Evolutionary conservation across 805 yeast genomes (phyloP).

Genomic region (Barnettozyma sp.): DNA sequence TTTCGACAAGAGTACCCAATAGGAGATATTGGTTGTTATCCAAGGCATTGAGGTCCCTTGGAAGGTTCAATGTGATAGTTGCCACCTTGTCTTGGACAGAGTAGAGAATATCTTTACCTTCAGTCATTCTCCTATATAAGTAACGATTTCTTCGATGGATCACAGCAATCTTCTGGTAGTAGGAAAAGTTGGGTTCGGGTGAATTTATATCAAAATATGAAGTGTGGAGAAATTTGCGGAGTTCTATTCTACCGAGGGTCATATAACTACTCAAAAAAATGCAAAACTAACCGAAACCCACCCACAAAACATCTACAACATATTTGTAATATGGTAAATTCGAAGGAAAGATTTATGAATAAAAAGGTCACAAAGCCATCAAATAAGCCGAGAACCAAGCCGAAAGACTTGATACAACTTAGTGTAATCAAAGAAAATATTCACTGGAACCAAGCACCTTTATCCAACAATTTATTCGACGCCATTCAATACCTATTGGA

Average conservation of each 20-base stretch:
- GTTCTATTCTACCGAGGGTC: constrained; percentile 1
- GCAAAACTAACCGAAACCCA: neutral
- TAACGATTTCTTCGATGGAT: neutral
- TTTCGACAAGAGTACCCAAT: constrained; percentile 50
- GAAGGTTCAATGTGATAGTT: constrained; percentile 60
- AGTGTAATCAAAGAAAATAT: neutral
- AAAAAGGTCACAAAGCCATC: neutral
- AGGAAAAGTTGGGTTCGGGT: too few species aligned
- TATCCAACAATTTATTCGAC: neutral
- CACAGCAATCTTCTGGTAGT: too few species aligned
- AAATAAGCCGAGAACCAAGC: constrained; percentile 1
- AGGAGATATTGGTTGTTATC: constrained; percentile 55
- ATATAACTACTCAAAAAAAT: neutral
- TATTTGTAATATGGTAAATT: constrained; percentile 1
- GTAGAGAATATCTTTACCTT: constrained; percentile 25
- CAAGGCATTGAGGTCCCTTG: constrained; percentile 59
- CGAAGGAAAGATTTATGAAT: neutral
- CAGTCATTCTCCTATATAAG: too few species aligned
- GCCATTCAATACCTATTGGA: neutral
- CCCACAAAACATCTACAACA: neutral
- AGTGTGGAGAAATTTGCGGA: constrained; percentile 3
- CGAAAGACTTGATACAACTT: neutral
- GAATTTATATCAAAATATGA: neutral
- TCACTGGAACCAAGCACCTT: neutral
- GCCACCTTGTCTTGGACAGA: constrained; percentile 38